Evolutionary conservation across 352 stramenopile species (phyloP).

Genomic region (Globisporangium apiculatum): DNA sequence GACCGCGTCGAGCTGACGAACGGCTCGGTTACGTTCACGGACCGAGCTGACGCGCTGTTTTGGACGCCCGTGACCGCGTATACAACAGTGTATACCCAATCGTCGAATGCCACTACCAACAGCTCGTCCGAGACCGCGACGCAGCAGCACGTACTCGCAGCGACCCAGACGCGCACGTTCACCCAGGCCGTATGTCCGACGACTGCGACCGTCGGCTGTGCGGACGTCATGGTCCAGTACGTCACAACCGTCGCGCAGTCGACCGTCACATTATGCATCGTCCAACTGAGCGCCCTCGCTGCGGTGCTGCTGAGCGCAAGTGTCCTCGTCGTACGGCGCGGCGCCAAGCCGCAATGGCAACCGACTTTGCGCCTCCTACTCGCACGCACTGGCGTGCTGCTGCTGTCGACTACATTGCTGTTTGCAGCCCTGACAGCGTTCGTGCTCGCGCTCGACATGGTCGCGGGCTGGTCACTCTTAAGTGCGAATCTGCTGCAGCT

Average conservation of each 20-base stretch:
- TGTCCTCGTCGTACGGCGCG: constrained; percentile 22
- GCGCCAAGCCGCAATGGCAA: constrained; percentile 13
- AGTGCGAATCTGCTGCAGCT: constrained; percentile 41
- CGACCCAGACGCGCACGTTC: constrained; percentile 3
- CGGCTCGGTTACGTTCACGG: constrained; percentile 25
- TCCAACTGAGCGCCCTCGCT: constrained; percentile 13
- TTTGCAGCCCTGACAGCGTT: constrained; percentile 25
- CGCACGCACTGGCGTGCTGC: constrained; percentile 6
- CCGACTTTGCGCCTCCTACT: constrained; percentile 11
- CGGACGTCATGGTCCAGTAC: constrained; percentile 24
- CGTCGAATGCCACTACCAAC: too few species aligned
- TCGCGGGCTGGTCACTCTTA: constrained; percentile 28
- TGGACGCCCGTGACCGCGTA: constrained; percentile 22
- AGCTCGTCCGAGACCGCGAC: too few species aligned
- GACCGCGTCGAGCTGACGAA: constrained; percentile 21
- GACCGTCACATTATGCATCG: constrained; percentile 8
- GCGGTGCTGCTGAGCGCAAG: constrained; percentile 14
- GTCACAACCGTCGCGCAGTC: constrained; percentile 16
- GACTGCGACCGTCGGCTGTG: constrained; percentile 17
- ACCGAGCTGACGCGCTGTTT: constrained; percentile 20
- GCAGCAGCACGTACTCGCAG: constrained; percentile 3
- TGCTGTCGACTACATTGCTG: constrained; percentile 10
- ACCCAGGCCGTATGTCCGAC: constrained; percentile 14
- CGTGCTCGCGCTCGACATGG: constrained; percentile 34
- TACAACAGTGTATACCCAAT: constrained; percentile 5